Base-by-base conservation (phyloP, 305 asterid species). In the Fraxinus sp. region DNA sequence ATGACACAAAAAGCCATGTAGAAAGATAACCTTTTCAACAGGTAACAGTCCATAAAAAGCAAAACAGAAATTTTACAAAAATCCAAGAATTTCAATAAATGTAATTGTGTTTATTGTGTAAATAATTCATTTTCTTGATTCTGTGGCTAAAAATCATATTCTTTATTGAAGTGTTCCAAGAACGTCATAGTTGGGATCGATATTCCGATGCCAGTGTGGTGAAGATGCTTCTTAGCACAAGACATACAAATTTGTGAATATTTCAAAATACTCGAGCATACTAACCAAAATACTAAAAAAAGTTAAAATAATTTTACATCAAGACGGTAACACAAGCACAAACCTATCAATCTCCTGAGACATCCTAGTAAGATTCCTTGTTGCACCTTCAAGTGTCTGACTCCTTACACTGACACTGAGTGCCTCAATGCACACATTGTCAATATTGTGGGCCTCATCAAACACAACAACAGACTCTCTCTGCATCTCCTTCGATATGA, bases 361-460 rank as follows among this genome's bases (percentile, higher is more conserved):
- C 98, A 96, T 96, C 89, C 94, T 90, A 89, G 72, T 88, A 80
- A 96, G 89, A 91, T 96, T 96, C 87, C 99, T 90, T 7, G 96
- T 84, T 22, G 99, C 99, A 79, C 99, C 99, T 87, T 96, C 99
- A 83, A 96, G 97, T 24, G 99, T 95, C 90, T 96, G 99, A 85
- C 35, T 90, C 90, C 99, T 89, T 70, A 96, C 98, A 82, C 97
- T 96, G 62, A 96, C 99, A 85, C 98, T 96, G 52, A 96, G 93
- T 64, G 99, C 98, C 88, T 96, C 99, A 18, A 96, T 96, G 84
- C 99, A 96, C 80, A 96, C 99, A 90, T 92, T 96, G 88, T 96
- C 99, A 52, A 96, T 96, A 84, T 96, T 96, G 87, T 96, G 99
- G 68, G 98, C 99, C 92, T 96, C 99, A 79, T 96, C 99, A 87